These are phyloP conservation scores for Orbilia javanica DNA, from an alignment of 2,329 filamentous ascomycete genomes.

Conservation along the genomic window DNA sequence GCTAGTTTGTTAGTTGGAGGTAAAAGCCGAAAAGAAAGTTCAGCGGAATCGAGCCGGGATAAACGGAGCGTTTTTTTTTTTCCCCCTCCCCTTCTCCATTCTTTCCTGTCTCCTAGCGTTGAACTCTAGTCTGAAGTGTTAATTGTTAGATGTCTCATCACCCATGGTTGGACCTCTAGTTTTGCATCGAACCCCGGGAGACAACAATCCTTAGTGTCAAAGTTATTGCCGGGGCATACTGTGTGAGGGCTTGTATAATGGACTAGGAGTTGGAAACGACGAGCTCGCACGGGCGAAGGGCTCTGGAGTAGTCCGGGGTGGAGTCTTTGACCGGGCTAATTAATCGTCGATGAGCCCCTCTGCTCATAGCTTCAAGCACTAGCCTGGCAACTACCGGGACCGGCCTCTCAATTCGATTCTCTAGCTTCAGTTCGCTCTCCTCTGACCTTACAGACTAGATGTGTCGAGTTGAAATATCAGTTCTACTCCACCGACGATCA, in stretches of 20 bases:
- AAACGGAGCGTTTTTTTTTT: conserved; percentile 57
- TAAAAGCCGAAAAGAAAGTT: conserved; percentile 30
- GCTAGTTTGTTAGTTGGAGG: conserved; percentile 15
- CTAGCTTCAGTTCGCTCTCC: conserved; percentile 33
- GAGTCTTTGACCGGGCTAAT: conserved; percentile 45
- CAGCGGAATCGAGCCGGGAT: conserved; percentile 51
- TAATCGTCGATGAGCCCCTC: conserved; percentile 11
- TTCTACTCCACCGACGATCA: neutral
- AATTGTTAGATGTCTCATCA: conserved; percentile 39
- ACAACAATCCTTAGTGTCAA: conserved; percentile 16
- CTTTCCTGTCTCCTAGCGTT: conserved; percentile 36
- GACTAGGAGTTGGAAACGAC: conserved; percentile 20
- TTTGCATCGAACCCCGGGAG: conserved; percentile 35
- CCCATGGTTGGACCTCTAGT: conserved; percentile 41
- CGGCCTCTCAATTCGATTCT: conserved; percentile 5
- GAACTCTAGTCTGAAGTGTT: conserved; percentile 6
- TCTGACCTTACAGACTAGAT: conserved; percentile 21
- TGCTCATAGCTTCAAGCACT: conserved; percentile 25
- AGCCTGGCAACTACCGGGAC: conserved; percentile 39
- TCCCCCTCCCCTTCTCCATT: conserved; percentile 25
- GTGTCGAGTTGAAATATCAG: conserved; percentile 3
- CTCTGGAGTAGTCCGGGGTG: conserved; percentile 47
- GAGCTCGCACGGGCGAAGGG: conserved; percentile 46
- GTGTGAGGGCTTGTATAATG: conserved; percentile 9
- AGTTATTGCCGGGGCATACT: conserved; percentile 43